Conservation (phyloP, 1,139 yeast genomes). For the Diutina ranongensis region DNA sequence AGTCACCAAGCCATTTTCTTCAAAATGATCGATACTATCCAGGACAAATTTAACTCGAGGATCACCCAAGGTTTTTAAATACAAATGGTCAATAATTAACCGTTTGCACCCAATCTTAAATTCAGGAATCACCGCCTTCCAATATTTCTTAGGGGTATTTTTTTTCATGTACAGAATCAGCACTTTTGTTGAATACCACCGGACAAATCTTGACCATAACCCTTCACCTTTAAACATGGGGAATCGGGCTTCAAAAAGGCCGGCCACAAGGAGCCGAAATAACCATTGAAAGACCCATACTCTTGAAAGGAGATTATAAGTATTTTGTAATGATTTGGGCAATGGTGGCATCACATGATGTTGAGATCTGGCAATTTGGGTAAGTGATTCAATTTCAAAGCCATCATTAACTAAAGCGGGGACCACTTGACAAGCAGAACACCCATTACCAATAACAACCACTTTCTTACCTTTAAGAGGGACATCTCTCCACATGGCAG, state of each 20-base stretch:
- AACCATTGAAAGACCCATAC: constrained; percentile 16
- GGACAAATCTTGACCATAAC: constrained; percentile 15
- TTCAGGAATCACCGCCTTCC: constrained; percentile 23
- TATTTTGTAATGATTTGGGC: constrained; percentile 14
- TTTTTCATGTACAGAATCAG: constrained; percentile 20
- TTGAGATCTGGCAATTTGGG: constrained; percentile 26
- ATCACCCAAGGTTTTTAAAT: constrained; percentile 24
- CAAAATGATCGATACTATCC: constrained; percentile 18
- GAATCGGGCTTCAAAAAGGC: constrained; percentile 22
- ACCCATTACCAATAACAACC: constrained; percentile 17
- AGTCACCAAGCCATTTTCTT: constrained; percentile 20
- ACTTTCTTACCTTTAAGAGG: constrained; percentile 11
- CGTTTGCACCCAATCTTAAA: constrained; percentile 35
- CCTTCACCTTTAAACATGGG: constrained; percentile 28
- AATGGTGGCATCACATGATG: constrained; percentile 33
- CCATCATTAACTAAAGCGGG: constrained; percentile 17
- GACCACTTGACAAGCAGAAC: constrained; percentile 16
- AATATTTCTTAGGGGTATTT: constrained; percentile 24
- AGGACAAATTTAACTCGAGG: constrained; percentile 19
- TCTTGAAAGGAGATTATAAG: constrained; percentile 18
- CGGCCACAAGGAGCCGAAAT: constrained; percentile 19
- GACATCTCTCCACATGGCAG: constrained; percentile 26
- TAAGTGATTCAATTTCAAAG: constrained; percentile 18
- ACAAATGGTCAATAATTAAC: constrained; percentile 27
- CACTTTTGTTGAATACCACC: constrained; percentile 15